Evolutionary conservation across 768 basidiomycete genomes (phyloP).

Genomic region (Mycena alexandri): DNA sequence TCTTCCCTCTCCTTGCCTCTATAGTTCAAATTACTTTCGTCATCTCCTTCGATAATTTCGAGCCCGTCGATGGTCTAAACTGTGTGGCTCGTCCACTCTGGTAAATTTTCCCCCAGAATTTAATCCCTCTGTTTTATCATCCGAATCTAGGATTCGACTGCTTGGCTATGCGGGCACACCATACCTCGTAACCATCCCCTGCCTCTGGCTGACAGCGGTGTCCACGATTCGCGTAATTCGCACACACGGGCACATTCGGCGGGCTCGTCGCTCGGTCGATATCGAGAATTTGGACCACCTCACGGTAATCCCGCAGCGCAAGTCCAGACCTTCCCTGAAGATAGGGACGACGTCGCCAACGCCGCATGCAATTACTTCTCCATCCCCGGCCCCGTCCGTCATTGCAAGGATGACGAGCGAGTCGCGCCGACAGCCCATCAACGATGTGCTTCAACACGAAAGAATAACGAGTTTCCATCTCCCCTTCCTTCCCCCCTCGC

Average conservation of each 20-base stretch:
- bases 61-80: constrained; percentile 23
- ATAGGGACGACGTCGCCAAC: constrained; percentile 16
- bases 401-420: background rate
- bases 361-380: constrained; percentile 24
- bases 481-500: constrained; percentile 25
- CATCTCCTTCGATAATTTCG: constrained; percentile 29
- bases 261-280: constrained; percentile 33
- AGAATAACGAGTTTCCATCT: constrained; percentile 27
- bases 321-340: constrained; percentile 10
- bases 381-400: constrained; percentile 19
- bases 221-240: constrained; percentile 24
- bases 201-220: constrained; percentile 19
- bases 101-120: background rate
- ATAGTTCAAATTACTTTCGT: constrained; percentile 30
- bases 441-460: constrained; percentile 10
- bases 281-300: constrained; percentile 24
- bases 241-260: constrained; percentile 34
- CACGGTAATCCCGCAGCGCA: constrained; percentile 18
- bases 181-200: constrained; percentile 31
- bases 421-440: constrained; percentile 19
- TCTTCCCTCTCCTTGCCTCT: constrained; percentile 36
- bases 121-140: background rate
- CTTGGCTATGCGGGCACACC: constrained; percentile 29
- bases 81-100: constrained; percentile 31
- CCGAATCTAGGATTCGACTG: constrained; percentile 27